phyloP scores from a whole-genome alignment of 495 filamentous ascomycete genomes.

The Schizothecium vesticola region DNA sequence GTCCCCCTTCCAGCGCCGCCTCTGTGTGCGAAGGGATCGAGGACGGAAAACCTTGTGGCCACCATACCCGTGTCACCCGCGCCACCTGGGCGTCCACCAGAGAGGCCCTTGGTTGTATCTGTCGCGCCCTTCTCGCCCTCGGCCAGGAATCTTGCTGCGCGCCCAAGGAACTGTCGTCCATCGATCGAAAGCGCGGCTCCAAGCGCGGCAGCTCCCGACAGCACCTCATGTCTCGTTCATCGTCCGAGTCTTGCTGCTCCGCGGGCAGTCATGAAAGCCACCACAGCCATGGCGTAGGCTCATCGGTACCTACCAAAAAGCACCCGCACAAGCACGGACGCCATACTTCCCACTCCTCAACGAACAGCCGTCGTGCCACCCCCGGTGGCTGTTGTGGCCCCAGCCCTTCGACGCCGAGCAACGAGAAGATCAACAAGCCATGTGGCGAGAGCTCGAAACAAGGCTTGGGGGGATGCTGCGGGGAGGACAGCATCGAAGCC shows the following conservation, averaged over 20 bases:
- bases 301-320: not conserved
- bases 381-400: not conserved
- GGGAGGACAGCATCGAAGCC: not conserved
- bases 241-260: slow-evolving; percentile 21
- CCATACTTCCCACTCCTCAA: not conserved
- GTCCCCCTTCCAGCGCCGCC: slow-evolving; percentile 11
- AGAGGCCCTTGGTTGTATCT: slow-evolving; percentile 50
- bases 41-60: slow-evolving; percentile 23
- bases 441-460: not conserved
- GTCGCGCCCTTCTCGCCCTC: slow-evolving; percentile 47
- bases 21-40: slow-evolving; percentile 15
- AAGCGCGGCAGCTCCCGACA: slow-evolving; percentile 12
- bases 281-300: not conserved
- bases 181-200: slow-evolving; percentile 20
- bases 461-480: not conserved
- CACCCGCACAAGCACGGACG: not conserved
- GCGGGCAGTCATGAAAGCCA: not conserved
- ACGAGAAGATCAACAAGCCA: not conserved
- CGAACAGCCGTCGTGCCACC: not conserved
- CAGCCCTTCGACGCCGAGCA: not conserved
- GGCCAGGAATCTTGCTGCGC: slow-evolving; percentile 50
- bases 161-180: slow-evolving; percentile 17
- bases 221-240: slow-evolving; percentile 4
- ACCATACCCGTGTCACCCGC: slow-evolving; percentile 30
- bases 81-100: slow-evolving; percentile 37